These are phyloP conservation scores for Ophiostoma triangulosporum DNA, from an alignment of 2,329 filamentous ascomycete genomes.

Conservation along the genomic window DNA sequence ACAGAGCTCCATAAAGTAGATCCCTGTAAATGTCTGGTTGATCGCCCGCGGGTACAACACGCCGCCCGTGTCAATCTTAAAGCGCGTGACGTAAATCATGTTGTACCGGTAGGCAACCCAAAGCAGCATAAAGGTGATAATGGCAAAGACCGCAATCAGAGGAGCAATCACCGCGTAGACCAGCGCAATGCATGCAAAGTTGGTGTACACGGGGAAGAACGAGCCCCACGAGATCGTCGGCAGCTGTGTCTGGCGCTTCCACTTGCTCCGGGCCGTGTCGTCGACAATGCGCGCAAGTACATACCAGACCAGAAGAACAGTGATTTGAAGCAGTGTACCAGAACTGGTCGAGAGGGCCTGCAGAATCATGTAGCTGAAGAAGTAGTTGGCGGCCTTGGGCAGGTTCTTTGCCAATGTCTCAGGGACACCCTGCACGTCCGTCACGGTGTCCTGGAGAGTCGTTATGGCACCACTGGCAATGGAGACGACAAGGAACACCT, in stretches of 20 bases:
- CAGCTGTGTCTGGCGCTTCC: conserved; percentile 67
- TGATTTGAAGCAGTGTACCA: conserved; percentile 72
- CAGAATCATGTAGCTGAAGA: conserved; percentile 96
- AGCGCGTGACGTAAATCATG: conserved; percentile 86
- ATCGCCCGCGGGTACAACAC: conserved; percentile 83
- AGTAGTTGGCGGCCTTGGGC: conserved; percentile 84
- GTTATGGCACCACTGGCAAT: conserved; percentile 59
- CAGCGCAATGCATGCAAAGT: conserved; percentile 82
- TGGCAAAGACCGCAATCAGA: conserved; percentile 81
- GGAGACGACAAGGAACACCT: conserved; percentile 86
- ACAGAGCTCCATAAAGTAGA: conserved; percentile 90
- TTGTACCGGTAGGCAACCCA: conserved; percentile 97
- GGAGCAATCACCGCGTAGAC: conserved; percentile 85
- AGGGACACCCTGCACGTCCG: conserved; percentile 53
- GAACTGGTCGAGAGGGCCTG: conserved; percentile 86
- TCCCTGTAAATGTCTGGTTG: conserved; percentile 86
- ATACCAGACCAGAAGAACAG: conserved; percentile 69
- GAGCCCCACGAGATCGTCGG: conserved; percentile 75
- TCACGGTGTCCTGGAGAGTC: conserved; percentile 41
- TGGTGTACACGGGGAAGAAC: conserved; percentile 93
- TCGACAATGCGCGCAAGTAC: conserved; percentile 69
- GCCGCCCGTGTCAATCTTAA: conserved; percentile 81
- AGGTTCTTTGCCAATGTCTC: conserved; percentile 62
- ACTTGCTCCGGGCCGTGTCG: conserved; percentile 70
- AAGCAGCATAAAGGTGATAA: conserved; percentile 80